A percentile compares a stretch with the other conserved stretches of the same genome.
These are phyloP conservation scores for Funneliformis caledonium DNA, from an alignment of 371 early-diverging fungal genomes.

Conservation along the genomic window DNA sequence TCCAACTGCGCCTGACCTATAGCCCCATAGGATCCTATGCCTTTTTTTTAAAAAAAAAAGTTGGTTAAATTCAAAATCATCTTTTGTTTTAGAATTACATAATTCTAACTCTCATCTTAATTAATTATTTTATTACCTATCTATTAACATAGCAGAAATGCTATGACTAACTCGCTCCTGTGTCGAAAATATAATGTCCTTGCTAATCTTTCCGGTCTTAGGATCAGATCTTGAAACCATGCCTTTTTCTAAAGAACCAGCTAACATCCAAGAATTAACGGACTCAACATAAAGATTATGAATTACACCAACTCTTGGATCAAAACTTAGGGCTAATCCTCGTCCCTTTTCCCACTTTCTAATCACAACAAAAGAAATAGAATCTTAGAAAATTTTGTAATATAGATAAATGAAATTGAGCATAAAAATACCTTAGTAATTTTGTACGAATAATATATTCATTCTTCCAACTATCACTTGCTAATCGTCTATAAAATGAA, in stretches of 20 bases:
- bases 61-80: background rate
- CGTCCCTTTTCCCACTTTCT: slow-evolving; percentile 58
- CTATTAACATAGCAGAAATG: slow-evolving; percentile 47
- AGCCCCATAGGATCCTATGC: slow-evolving; percentile 58
- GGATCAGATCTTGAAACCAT: slow-evolving; percentile 51
- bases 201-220: slow-evolving; percentile 52
- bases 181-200: slow-evolving; percentile 48
- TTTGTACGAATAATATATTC: slow-evolving; percentile 57
- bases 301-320: slow-evolving; percentile 53
- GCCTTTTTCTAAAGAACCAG: slow-evolving; percentile 47
- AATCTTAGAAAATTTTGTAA: background rate
- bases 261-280: slow-evolving; percentile 49
- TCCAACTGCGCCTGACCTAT: slow-evolving; percentile 49
- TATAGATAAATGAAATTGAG: background rate
- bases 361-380: background rate
- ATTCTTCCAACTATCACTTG: slow-evolving; percentile 54
- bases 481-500: slow-evolving; percentile 38
- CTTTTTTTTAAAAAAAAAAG: slow-evolving; percentile 26
- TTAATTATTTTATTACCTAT: slow-evolving; percentile 42
- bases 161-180: slow-evolving; percentile 40
- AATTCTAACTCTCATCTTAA: background rate
- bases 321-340: slow-evolving; percentile 50
- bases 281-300: slow-evolving; percentile 51
- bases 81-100: background rate
- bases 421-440: slow-evolving; percentile 48